Conservation (phyloP, 2,329 filamentous ascomycete genomes). For the Colletotrichum spaethianum region DNA sequence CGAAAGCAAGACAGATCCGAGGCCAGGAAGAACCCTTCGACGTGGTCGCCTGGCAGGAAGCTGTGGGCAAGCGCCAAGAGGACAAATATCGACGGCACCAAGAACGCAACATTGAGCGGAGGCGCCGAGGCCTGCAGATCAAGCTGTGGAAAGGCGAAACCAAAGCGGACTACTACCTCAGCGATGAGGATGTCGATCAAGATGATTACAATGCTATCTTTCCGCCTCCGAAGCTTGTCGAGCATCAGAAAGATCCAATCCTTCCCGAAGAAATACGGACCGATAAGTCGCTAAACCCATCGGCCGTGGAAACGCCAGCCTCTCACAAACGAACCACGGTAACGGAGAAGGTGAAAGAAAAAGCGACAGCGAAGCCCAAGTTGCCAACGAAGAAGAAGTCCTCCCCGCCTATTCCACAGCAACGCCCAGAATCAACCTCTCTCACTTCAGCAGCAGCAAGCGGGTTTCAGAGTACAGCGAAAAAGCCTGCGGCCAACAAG, state of each 20-base stretch:
- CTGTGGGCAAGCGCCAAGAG: constrained; percentile 36
- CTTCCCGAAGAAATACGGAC: background rate
- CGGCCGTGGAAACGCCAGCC: background rate
- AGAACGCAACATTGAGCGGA: constrained; percentile 33
- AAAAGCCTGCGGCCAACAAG: constrained; percentile 43
- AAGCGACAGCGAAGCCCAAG: constrained; percentile 1
- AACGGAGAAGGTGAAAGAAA: background rate
- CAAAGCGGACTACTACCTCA: constrained; percentile 36
- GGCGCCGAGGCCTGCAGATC: constrained; percentile 25
- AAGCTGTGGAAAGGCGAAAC: constrained; percentile 36
- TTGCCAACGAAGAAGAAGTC: background rate
- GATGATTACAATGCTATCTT: constrained; percentile 38
- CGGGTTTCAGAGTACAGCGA: constrained; percentile 54
- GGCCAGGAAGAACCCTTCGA: constrained; percentile 55
- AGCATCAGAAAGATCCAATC: background rate
- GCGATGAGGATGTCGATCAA: constrained; percentile 24
- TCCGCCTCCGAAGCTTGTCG: constrained; percentile 31
- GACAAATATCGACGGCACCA: constrained; percentile 23
- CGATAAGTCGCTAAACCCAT: constrained; percentile 3
- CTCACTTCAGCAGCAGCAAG: constrained; percentile 3
- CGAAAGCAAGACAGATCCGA: constrained; percentile 53
- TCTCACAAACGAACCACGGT: constrained; percentile 9
- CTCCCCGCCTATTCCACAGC: background rate
- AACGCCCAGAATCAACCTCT: constrained; percentile 5
- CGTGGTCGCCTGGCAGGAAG: constrained; percentile 49